These are phyloP conservation scores for Stagonosporopsis chrysanthemi DNA, from an alignment of 2,329 filamentous ascomycete genomes.

Conservation along the genomic window DNA sequence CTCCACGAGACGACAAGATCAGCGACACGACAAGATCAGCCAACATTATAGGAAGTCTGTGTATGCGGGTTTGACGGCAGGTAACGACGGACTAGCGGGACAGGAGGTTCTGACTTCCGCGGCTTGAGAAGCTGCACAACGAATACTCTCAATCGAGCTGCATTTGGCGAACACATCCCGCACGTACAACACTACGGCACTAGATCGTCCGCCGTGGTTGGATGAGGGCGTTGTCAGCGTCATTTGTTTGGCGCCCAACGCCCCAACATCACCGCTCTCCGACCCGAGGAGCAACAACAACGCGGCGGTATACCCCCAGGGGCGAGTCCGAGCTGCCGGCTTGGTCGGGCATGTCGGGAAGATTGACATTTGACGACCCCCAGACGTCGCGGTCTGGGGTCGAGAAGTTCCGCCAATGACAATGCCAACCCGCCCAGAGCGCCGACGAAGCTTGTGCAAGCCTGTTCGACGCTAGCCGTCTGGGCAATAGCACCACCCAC, in stretches of 20 bases:
- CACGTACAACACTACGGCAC: neutral
- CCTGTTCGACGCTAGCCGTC: neutral
- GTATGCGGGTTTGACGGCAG: too few species aligned
- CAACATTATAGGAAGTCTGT: too few species aligned
- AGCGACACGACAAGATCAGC: too few species aligned
- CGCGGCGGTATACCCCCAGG: neutral
- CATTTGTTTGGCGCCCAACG: too few species aligned
- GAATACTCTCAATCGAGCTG: too few species aligned
- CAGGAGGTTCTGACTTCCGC: too few species aligned
- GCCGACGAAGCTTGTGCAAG: neutral
- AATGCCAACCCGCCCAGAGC: neutral
- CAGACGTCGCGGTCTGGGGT: neutral
- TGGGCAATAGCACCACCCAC: conserved; percentile 6
- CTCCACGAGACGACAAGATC: too few species aligned
- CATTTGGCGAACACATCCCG: too few species aligned
- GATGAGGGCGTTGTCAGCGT: conserved; percentile 3
- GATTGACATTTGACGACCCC: neutral
- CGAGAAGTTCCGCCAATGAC: neutral
- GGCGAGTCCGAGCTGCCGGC: neutral
- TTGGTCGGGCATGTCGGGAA: neutral
- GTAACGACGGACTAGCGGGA: too few species aligned
- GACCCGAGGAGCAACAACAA: neutral
- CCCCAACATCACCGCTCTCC: neutral
- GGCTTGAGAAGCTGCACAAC: too few species aligned
- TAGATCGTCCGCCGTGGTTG: neutral